Evolutionary conservation across 1,139 yeast species (phyloP), one percentile per base, ranked within the genome.

Genomic region (Spencermartinsiella ligniputridi): DNA sequence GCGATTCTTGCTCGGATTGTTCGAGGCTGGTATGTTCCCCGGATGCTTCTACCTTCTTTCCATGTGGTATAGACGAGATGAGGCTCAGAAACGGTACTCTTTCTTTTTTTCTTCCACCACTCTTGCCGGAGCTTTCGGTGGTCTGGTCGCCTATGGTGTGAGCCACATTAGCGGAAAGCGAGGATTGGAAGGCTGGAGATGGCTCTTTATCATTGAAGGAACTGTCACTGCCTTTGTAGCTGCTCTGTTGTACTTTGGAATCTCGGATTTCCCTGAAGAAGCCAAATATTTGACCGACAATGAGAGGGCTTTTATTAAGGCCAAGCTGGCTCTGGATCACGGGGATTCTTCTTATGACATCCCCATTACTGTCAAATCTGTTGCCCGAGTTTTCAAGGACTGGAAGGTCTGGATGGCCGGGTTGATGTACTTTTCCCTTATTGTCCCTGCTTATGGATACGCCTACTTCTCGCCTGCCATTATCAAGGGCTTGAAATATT

Each of bases 71-170:
- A 69, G 81, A 29, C 72, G 81, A 46, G 67, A 64, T 13, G 90
- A 83, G 62, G 77, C 86, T 13, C 89, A 81, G 62, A 75, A 79
- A 58, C 68, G 92, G 45, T 81, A 80, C 60, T 75, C 83, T 11
- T 75, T 79, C 41, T 83, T 83, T 63, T 83, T 83, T 64, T 48
- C 83, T 37, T 83, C 87, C 40, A 79, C 87, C 12, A 75, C 83
- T 55, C 70, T 83, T 48, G 84, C 90, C 20, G 89, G 92, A 60
- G 95, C 90, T 3, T 84, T 85, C 64, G 84, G 88, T 45, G 94
- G 95, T 47, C 77, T 87, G 42, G 75, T 86, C 48, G 86, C 86
- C 21, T 78, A 75, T 42, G 81, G 81, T 44, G 74, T 79, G 42
- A 64, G 75, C 57, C 75, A 71, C 45, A 61, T 80, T 50, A 68